A percentile compares a stretch with the other conserved stretches of the same genome.
phyloP scores from a whole-genome alignment of 768 basidiomycete species.

The Suillus lakei region DNA sequence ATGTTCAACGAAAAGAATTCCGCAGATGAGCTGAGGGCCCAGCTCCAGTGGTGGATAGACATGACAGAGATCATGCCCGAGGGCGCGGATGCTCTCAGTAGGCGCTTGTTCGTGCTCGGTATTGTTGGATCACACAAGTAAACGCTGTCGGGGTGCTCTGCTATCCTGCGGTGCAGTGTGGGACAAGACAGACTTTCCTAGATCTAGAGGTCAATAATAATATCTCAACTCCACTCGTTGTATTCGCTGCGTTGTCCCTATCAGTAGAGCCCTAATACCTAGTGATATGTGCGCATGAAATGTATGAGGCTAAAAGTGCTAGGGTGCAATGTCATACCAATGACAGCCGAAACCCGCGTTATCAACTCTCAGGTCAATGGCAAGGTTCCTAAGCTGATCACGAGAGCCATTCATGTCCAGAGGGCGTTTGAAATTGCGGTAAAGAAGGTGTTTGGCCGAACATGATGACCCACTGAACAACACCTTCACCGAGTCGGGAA shows the following conservation, averaged over 20 bases:
- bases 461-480: not conserved
- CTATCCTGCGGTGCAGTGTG: not conserved
- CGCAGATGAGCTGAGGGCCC: conserved; percentile 50
- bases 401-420: not conserved
- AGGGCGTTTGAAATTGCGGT: not conserved
- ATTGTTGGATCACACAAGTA: conserved; percentile 36
- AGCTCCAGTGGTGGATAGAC: conserved; percentile 70
- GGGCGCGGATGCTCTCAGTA: conserved; percentile 45
- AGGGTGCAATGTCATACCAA: not conserved
- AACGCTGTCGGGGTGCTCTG: not conserved
- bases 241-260: not conserved
- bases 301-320: not conserved
- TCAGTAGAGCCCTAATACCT: not conserved
- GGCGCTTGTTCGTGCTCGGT: conserved; percentile 57
- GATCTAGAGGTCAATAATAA: conserved; percentile 5
- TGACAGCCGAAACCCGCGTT: not conserved
- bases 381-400: not conserved
- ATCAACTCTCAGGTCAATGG: not conserved
- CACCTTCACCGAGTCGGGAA: conserved; percentile 10
- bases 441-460: conserved; percentile 3
- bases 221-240: conserved; percentile 7
- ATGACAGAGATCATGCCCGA: conserved; percentile 41
- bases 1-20: conserved; percentile 45
- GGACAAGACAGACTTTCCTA: not conserved
- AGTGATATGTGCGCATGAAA: not conserved